Base-by-base conservation (phyloP, 495 filamentous ascomycete species). In the Amorphotheca resinae region DNA sequence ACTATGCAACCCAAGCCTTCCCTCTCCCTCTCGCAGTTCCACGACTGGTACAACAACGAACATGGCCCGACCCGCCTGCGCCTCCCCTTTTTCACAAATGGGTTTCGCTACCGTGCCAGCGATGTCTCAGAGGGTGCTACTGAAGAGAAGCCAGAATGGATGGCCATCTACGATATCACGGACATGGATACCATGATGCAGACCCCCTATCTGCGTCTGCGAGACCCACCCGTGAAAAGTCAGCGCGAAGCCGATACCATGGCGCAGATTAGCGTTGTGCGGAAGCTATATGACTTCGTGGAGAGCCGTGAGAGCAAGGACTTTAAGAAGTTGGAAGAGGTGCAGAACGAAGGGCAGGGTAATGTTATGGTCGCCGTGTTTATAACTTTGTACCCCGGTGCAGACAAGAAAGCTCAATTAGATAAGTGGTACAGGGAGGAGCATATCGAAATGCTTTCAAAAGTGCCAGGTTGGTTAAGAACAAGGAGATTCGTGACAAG, bases 1-100 rank as follows among this genome's bases (percentile, higher is more conserved):
- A 84, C 80, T 18, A 86, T 85, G 81, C 75, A 84, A 55, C 81
- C 80, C 49, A 65, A 67, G 48, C 64, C 66, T 48, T 69, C 68
- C 22, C 68, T 86, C 40, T 69, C 76, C n/a, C 54, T 67, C 33
- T 65, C 73, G 44, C 76, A 82, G 54, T 87, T 88, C 64, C 81
- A 87, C 61, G 83, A 88, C 57, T 91, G 84, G 84, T 91, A 91
- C 65, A 84, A 88, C 65, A 84, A 80, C 58, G 84, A 91, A 60
- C 84, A 91, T 61, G 84, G 84, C 41, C 84, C 84, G 25, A 70
- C 77, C 31, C 74, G 84, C 22, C 70, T 87, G 14, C 77, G 81
- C 33, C 59, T 87, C 8, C 77, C 80, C 31, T 84, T 84, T 58
- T 69, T 82, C 57, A 59, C 59, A 32, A 87, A 84, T 58, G 84